Percentiles rank a stretch among this genome's conserved stretches.
phyloP scores from a whole-genome alignment of 129 eudicot genomes.

The Lactuca sativa region DNA sequence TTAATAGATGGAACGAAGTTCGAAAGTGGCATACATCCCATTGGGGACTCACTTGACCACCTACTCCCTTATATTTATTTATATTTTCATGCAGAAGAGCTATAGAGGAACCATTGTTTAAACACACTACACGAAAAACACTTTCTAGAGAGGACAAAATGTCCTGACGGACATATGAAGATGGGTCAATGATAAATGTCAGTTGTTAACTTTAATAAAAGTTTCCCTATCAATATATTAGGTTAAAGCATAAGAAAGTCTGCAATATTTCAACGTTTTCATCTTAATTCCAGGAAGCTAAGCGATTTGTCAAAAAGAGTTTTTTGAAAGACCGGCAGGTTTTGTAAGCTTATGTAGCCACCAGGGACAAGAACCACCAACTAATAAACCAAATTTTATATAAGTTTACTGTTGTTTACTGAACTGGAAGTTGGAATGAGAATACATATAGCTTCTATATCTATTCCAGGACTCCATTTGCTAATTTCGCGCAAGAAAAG shows the following conservation, averaged over 20 bases:
- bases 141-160: background rate
- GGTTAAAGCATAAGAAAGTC: constrained; percentile 7
- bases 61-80: background rate
- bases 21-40: background rate
- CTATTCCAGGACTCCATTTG: constrained; percentile 13
- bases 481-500: constrained; percentile 13
- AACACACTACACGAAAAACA: too few species aligned
- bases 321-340: background rate
- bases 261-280: constrained; percentile 17
- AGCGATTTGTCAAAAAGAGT: constrained; percentile 33
- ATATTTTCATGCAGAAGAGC: background rate
- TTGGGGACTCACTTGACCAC: background rate
- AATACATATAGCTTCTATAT: constrained; percentile 25
- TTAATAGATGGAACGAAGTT: too few species aligned
- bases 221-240: background rate
- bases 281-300: constrained; percentile 19
- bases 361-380: constrained; percentile 21
- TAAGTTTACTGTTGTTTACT: background rate
- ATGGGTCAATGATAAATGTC: background rate
- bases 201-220: constrained; percentile 7
- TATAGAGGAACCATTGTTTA: too few species aligned
- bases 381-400: constrained; percentile 15
- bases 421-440: constrained; percentile 10
- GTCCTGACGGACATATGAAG: background rate
- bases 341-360: constrained; percentile 29